Percentiles rank a stretch among this genome's conserved stretches.
These are phyloP conservation scores for Neonectria neomacrospora DNA, from an alignment of 2,329 filamentous ascomycete species.

Conservation along the genomic window DNA sequence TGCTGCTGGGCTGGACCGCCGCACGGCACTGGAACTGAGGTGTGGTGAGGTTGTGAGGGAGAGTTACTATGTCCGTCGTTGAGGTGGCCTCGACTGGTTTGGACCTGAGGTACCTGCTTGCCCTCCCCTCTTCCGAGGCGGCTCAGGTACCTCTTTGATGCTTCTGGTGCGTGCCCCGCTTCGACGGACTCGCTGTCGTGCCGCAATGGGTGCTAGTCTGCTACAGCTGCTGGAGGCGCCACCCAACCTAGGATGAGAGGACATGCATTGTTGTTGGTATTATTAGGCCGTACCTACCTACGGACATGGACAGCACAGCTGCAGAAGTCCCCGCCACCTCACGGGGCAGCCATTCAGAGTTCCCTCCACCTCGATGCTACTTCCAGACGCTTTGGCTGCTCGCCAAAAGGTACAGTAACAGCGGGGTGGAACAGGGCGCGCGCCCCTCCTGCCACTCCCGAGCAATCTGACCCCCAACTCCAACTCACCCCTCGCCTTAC, in stretches of 20 bases:
- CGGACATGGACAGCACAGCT: neutral
- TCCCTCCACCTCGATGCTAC: neutral
- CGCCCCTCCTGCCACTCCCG: neutral
- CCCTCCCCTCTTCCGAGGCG: neutral
- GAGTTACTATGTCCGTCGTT: constrained; percentile 14
- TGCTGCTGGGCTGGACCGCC: too few species aligned
- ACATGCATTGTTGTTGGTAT: neutral
- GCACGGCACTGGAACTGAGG: neutral
- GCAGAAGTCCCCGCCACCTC: neutral
- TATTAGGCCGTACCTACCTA: neutral
- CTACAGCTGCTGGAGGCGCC: neutral
- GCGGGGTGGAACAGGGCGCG: constrained; percentile 6
- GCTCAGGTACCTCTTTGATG: neutral
- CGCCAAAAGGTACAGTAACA: constrained; percentile 10
- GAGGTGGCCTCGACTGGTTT: constrained; percentile 6
- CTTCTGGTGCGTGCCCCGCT: constrained; percentile 1
- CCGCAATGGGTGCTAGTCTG: neutral
- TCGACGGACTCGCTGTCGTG: neutral
- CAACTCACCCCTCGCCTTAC: constrained; percentile 12
- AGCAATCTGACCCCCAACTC: constrained; percentile 11
- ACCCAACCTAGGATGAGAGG: neutral
- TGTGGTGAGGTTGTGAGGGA: neutral
- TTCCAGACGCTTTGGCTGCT: constrained; percentile 10
- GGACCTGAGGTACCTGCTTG: constrained; percentile 9
- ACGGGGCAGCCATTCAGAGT: neutral